Evolutionary conservation across 2,329 filamentous ascomycete species (phyloP).

Genomic region (Cladosporium sp.): DNA sequence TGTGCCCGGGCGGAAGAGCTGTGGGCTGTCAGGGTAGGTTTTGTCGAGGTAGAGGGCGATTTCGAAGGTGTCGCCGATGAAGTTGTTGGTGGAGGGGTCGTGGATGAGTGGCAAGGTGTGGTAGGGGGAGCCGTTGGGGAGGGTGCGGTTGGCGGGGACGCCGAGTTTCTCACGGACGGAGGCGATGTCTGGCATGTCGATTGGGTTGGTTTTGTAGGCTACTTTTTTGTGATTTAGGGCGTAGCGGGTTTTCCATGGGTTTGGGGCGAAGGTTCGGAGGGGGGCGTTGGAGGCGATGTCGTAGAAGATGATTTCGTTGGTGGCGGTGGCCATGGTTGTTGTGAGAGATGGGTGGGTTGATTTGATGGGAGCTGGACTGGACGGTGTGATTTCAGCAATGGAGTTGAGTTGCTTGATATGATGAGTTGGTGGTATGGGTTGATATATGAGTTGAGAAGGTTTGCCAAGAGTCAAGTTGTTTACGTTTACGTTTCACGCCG

Average conservation of each 20-base stretch:
- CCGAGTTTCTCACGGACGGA: conserved; percentile 50
- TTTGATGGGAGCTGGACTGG: not conserved
- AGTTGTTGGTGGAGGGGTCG: conserved; percentile 44
- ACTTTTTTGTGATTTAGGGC: conserved; percentile 53
- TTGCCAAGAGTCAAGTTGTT: not conserved
- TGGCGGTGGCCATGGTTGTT: not conserved
- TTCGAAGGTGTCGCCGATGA: conserved; percentile 64
- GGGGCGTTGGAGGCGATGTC: conserved; percentile 48
- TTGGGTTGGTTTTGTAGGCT: conserved; percentile 54
- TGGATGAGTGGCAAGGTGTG: conserved; percentile 61
- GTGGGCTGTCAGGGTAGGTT: conserved; percentile 46
- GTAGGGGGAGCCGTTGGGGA: conserved; percentile 58
- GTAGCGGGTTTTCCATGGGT: conserved; percentile 54
- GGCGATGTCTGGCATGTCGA: conserved; percentile 54
- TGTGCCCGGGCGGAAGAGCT: conserved; percentile 50
- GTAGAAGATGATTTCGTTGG: conserved; percentile 44
- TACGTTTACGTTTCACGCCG: not conserved
- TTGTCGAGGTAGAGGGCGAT: conserved; percentile 62
- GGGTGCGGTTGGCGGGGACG: conserved; percentile 54
- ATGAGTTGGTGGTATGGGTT: not conserved
- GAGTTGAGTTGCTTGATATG: not conserved
- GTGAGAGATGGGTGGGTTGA: not conserved
- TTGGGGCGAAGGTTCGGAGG: conserved; percentile 47
- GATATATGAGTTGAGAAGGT: not conserved
- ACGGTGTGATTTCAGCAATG: not conserved